These are phyloP conservation scores for Stenocarpella maydis DNA, from an alignment of 2,329 filamentous ascomycete species.

Conservation along the genomic window DNA sequence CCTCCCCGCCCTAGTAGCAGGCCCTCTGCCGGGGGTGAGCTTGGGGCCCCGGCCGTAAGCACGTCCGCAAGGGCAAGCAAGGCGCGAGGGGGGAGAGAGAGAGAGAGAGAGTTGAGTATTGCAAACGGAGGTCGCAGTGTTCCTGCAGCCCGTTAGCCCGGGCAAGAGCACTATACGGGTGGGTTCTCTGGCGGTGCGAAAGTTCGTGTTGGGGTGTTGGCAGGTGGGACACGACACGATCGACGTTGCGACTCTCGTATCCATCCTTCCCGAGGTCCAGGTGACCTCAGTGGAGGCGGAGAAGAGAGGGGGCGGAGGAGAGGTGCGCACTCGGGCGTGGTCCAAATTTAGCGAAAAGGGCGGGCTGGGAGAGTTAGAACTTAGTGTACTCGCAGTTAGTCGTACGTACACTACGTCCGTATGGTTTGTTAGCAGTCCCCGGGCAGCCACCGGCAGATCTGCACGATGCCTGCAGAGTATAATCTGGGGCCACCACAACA, in stretches of 20 bases:
- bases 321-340: background rate
- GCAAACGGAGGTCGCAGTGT: background rate
- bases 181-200: conserved; percentile 22
- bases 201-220: conserved; percentile 25
- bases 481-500: conserved; percentile 18
- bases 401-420: background rate
- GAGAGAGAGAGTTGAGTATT: background rate
- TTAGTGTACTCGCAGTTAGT: no score
- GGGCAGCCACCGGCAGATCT: conserved; percentile 20
- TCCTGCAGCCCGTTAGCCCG: conserved; percentile 8
- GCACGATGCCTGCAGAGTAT: conserved; percentile 11
- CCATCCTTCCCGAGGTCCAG: conserved; percentile 26
- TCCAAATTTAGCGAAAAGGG: conserved; percentile 11
- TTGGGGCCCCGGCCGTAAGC: background rate
- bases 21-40: background rate
- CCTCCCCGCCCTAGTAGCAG: background rate
- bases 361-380: background rate
- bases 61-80: background rate
- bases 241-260: conserved; percentile 32
- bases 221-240: conserved; percentile 31
- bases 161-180: background rate
- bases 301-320: background rate
- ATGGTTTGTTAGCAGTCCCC: background rate
- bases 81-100: background rate
- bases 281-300: conserved; percentile 12